phyloP scores from a whole-genome alignment of 345 rosid genomes.

The Brassica juncea region DNA sequence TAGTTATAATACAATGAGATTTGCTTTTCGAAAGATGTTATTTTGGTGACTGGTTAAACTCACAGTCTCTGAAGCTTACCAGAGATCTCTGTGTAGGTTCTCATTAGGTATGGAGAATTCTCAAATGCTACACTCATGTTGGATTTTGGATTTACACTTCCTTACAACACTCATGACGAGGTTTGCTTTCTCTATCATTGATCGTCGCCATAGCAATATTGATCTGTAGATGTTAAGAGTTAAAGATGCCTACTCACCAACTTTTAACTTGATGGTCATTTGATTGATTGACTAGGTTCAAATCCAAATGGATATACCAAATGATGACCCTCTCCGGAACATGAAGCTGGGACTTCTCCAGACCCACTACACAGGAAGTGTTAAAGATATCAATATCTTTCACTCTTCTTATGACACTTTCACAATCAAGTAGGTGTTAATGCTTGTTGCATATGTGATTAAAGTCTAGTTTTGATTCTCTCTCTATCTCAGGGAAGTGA shows the following conservation, averaged over 20 bases:
- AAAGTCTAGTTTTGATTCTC: constrained; percentile 15
- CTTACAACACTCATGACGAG: constrained; percentile 71
- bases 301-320: constrained; percentile 51
- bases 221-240: constrained; percentile 18
- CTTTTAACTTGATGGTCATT: constrained; percentile 17
- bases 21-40: neutral
- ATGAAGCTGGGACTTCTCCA: constrained; percentile 60
- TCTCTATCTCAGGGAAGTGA: constrained; percentile 60
- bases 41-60: too few relatives aligned
- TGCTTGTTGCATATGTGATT: neutral
- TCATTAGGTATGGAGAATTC: constrained; percentile 71
- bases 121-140: constrained; percentile 72
- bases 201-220: neutral
- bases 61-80: neutral
- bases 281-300: constrained; percentile 52
- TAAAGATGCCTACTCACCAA: constrained; percentile 7
- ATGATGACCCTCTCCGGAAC: constrained; percentile 50
- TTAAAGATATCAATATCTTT: constrained; percentile 45
- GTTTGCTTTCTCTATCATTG: constrained; percentile 44
- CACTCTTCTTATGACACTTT: constrained; percentile 50
- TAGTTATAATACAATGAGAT: neutral
- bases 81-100: constrained; percentile 46
- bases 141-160: constrained; percentile 81
- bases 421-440: constrained; percentile 64
- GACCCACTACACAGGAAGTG: constrained; percentile 45